Conservation (phyloP, 2,329 filamentous ascomycete species). For the Orbilia ellipsospora region DNA sequence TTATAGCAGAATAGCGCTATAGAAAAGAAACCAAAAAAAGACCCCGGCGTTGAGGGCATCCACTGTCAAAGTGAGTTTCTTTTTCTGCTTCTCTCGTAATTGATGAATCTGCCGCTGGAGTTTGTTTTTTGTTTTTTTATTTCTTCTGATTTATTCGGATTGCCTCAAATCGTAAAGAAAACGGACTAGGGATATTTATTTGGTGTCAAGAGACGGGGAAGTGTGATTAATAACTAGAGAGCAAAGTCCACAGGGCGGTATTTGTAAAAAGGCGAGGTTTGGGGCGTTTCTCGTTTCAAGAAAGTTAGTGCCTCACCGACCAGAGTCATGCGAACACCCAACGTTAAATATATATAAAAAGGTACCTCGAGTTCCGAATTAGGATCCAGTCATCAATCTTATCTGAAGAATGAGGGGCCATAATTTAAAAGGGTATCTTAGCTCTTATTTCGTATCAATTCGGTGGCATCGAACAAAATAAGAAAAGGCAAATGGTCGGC, state of each 20-base stretch:
- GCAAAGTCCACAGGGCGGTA: conserved; percentile 28
- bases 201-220: conserved; percentile 35
- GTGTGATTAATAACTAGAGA: conserved; percentile 45
- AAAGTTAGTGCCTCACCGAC: conserved; percentile 38
- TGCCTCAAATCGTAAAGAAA: conserved; percentile 45
- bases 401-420: conserved; percentile 36
- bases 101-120: conserved; percentile 20
- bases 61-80: conserved; percentile 37
- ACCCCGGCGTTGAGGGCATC: conserved; percentile 6
- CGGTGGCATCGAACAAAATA: conserved; percentile 35
- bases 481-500: conserved; percentile 40
- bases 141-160: conserved; percentile 3
- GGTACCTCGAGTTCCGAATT: conserved; percentile 23
- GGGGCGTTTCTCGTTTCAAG: conserved; percentile 52
- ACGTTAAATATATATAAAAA: conserved; percentile 45
- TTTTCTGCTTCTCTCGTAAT: conserved; percentile 16
- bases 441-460: conserved; percentile 29
- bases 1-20: conserved; percentile 39
- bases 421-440: conserved; percentile 7
- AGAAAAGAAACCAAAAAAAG: conserved; percentile 12
- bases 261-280: conserved; percentile 55
- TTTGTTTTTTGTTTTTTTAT: conserved; percentile 36
- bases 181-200: conserved; percentile 15
- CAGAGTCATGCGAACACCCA: conserved; percentile 50
- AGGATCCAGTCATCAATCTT: conserved; percentile 47